Evolutionary conservation across 2,329 filamentous ascomycete genomes (phyloP), one percentile per base, ranked within the genome.

Genomic region (Fusarium palustre): DNA sequence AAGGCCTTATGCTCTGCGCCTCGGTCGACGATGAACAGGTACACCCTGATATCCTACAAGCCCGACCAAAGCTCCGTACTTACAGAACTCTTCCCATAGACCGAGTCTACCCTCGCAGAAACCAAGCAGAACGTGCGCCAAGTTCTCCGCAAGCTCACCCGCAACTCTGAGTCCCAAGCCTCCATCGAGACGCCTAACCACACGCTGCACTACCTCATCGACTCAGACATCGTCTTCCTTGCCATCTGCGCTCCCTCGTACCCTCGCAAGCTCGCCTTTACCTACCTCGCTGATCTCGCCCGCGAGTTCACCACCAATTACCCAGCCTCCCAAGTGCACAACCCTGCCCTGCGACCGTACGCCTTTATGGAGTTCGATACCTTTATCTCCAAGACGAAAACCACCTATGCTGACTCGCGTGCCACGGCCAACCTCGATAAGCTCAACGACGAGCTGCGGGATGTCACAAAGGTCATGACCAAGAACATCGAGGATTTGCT

Each of bases 401-500:
- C 94, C 74, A 94, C 94, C 30, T 99, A 99, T 81, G 92, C 96
- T 75, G 96, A 99, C 80, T 90, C 92, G 56, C 90, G 96, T 70
- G 96, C 96, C 18, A 89, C 92, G 16, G 92, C 94, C 81, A 98
- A 98, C 81, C 88, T 99, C 60, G 93, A 97, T 81, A 94, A 95
- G 82, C 85, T 99, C 71, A 98, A 99, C 78, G 93, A 97, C 77
- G 97, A 99, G 86, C 88, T 99, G 71, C 91, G 94, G 79, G 96
- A 98, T 81, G 97, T 99, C 57, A 98, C 96, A 2, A 94, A 97
- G 83, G 94, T 99, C 77, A 99, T 99, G 97, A 98, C 94, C 58
- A 98, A 98, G 88, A 99, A 99, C 80, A 98, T 99, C 73, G 96
- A 99, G 85, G 96, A 99, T 80, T 83, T 99, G 77, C 84, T 99